Percentiles rank a stretch among this genome's conserved stretches.
Evolutionary conservation across 2,329 filamentous ascomycete genomes (phyloP).

Genomic region (Zymoseptoria pseudotritici): DNA sequence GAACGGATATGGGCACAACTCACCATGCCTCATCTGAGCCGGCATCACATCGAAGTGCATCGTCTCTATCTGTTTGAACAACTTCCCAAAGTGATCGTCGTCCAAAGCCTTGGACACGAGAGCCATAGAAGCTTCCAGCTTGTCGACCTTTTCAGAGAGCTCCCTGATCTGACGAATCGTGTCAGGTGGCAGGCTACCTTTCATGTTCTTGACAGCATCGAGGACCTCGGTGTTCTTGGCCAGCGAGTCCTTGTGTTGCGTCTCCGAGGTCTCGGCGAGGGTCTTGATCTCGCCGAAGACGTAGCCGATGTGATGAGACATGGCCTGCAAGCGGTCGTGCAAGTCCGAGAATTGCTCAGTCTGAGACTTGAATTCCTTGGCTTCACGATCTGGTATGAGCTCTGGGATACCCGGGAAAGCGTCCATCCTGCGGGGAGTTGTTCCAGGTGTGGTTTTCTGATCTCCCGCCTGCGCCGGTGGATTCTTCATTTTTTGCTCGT

Average conservation of each 20-base stretch:
- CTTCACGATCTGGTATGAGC: conserved; percentile 30
- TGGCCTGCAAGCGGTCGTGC: conserved; percentile 70
- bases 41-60: conserved; percentile 48
- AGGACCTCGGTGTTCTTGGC: not conserved
- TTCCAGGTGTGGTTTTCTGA: conserved; percentile 9
- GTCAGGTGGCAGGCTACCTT: conserved; percentile 30
- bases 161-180: conserved; percentile 15
- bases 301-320: conserved; percentile 60
- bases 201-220: conserved; percentile 42
- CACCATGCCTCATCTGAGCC: conserved; percentile 43
- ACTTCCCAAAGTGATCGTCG: conserved; percentile 48
- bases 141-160: conserved; percentile 11
- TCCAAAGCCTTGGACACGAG: conserved; percentile 48
- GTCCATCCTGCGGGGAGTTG: conserved; percentile 16
- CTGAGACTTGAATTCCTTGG: conserved; percentile 35
- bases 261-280: conserved; percentile 46
- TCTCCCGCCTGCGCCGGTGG: conserved; percentile 27
- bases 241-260: conserved; percentile 49
- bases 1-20: conserved; percentile 22
- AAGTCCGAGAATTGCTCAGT: conserved; percentile 71
- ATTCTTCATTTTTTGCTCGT: conserved; percentile 24
- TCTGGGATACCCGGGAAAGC: conserved; percentile 38
- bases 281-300: conserved; percentile 52
- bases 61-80: conserved; percentile 44
- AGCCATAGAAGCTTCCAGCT: conserved; percentile 46